Evolutionary conservation across 371 early-diverging fungal species (phyloP), one percentile per base, ranked within the genome.

Genomic region (Saksenaea oblongispora): DNA sequence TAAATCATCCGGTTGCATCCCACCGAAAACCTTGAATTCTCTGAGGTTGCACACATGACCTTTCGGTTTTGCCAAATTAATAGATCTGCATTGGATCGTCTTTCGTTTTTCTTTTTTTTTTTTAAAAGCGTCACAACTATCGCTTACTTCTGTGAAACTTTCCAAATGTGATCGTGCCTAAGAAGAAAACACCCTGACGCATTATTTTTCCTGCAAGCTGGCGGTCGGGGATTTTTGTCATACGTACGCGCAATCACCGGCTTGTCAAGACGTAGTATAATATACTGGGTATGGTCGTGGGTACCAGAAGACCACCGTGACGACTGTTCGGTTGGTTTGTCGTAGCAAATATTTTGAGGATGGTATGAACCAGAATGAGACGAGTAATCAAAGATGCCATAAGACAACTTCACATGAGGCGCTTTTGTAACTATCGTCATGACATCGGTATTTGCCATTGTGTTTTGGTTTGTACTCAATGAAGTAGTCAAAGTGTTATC

Each of bases 1-100:
- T 91, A 95, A 91, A 66, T 90, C 87, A 58, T 90, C 86, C 22
- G 85, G 85, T 1, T 87, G 72, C 77, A 94, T 77, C 4, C 95
- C 95, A 44, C 93, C 95, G 72, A 75, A 95, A 8, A 98, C 91
- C 73, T 94, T 95, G 84, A 98, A 96, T 78, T 98, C 96, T 65
- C 94, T 96, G 27, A 99, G 72, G 71, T 98, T 99, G 78, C 97
- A 98, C 14, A 97, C 95, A 76, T 99, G 99, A 1, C 89, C 92
- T 87, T 39, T 24, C n/a, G 10, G 15, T 15, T 36, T 64, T 26
- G 51, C 3, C 22, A 13, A n/a, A 5, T 27, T 26, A 26, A 14
- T 13, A 24, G 27, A 26, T 39, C 37, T 37, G 17, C n/a, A 54
- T 4, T 56, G 5, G 24, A 54, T 22, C 31, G 15, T 31, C 51